phyloP scores from a whole-genome alignment of 2,329 filamentous ascomycete genomes.

The Trichoderma semiorbis region DNA sequence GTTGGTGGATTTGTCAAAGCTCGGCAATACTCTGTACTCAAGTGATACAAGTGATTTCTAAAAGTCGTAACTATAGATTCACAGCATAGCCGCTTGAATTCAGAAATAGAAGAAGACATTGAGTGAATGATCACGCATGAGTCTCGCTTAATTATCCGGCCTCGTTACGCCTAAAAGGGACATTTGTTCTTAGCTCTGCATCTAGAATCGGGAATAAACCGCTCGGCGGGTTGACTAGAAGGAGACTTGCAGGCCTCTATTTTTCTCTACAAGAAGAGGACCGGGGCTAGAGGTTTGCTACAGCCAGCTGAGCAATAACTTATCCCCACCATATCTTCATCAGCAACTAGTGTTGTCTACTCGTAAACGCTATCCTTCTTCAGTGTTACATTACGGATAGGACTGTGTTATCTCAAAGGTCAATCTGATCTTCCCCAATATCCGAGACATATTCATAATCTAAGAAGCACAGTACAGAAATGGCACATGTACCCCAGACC shows the following conservation, averaged over 20 bases:
- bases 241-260: too few relatives aligned
- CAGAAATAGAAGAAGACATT: neutral
- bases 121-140: neutral
- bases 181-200: neutral
- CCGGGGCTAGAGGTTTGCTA: neutral
- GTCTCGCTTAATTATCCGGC: neutral
- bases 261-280: too few relatives aligned
- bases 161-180: neutral
- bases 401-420: neutral
- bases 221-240: neutral
- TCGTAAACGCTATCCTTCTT: neutral
- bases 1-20: neutral
- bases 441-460: neutral
- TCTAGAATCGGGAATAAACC: neutral
- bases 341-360: neutral
- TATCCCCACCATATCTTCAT: neutral
- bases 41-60: neutral
- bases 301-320: neutral
- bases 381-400: neutral
- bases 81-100: neutral
- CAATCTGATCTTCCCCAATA: neutral
- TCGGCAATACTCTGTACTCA: neutral
- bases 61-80: neutral
- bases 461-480: neutral
- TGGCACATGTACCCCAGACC: neutral